Percentiles rank a stretch among this genome's conserved stretches.
phyloP scores from a whole-genome alignment of 2,329 filamentous ascomycete genomes.

The Lachnellula arida region DNA sequence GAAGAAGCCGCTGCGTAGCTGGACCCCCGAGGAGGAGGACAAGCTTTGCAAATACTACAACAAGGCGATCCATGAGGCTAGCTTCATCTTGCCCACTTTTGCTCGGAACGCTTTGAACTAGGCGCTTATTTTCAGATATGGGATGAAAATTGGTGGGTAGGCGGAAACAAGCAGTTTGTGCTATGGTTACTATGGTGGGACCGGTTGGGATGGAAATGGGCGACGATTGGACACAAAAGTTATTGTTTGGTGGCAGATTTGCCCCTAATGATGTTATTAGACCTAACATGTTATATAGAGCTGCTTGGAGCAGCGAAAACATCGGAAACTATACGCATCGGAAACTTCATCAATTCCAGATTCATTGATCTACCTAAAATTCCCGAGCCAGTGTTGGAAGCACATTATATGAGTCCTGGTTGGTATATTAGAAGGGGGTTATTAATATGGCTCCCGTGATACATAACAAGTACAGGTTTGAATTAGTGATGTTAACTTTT shows the following conservation, averaged over 20 bases:
- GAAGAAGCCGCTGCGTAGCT: conserved; percentile 76
- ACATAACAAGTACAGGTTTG: no score
- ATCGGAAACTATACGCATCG: not conserved
- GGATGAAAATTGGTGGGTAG: not conserved
- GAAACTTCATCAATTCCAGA: not conserved
- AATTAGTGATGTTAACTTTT: not conserved
- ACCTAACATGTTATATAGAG: not conserved
- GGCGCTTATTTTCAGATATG: not conserved
- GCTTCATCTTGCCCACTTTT: conserved; percentile 91
- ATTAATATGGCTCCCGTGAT: no score
- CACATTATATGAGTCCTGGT: no score
- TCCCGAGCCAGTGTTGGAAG: no score
- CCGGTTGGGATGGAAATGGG: not conserved
- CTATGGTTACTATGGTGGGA: conserved; percentile 16
- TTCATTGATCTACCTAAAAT: not conserved
- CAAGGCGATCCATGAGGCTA: conserved; percentile 90
- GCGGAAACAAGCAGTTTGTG: not conserved
- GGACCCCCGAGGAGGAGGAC: conserved; percentile 84
- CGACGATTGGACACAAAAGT: not conserved
- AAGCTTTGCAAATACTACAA: conserved; percentile 97
- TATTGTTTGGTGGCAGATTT: not conserved
- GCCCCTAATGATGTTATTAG: not conserved
- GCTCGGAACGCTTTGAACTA: conserved; percentile 71
- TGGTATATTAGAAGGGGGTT: no score
- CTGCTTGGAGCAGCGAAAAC: not conserved